Evolutionary conservation across 2,329 filamentous ascomycete genomes (phyloP).

Genomic region (Tricladium varicosporioides): DNA sequence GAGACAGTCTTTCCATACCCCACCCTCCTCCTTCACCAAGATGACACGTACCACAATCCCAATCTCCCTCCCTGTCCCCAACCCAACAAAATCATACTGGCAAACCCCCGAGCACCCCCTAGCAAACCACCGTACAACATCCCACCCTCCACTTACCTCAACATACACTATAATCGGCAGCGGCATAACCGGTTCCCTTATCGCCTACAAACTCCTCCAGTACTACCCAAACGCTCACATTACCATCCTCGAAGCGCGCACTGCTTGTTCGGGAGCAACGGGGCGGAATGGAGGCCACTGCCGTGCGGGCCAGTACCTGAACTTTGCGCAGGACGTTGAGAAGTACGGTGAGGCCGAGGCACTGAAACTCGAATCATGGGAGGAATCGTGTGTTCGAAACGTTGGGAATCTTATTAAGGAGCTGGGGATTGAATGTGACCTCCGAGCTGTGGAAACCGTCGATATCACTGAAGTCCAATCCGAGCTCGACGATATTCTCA

Average conservation of each 20-base stretch:
- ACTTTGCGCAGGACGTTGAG: slow-evolving; percentile 20
- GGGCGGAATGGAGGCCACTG: slow-evolving; percentile 42
- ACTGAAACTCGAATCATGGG: slow-evolving; percentile 12
- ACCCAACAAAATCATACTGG: slow-evolving; percentile 35
- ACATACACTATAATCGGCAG: slow-evolving; percentile 22
- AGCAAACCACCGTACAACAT: slow-evolving; percentile 33
- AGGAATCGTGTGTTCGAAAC: slow-evolving; percentile 44
- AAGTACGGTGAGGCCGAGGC: slow-evolving; percentile 14
- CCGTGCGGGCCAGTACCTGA: slow-evolving; percentile 23
- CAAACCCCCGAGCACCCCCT: slow-evolving; percentile 30
- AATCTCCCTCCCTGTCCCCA: slow-evolving; percentile 33
- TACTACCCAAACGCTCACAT: slow-evolving; percentile 26
- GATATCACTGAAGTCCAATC: slow-evolving; percentile 36
- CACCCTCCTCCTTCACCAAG: background rate
- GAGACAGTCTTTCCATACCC: background rate
- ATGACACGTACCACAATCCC: slow-evolving; percentile 31
- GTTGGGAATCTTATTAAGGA: slow-evolving; percentile 51
- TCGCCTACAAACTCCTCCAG: slow-evolving; percentile 26
- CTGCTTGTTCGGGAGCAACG: slow-evolving; percentile 27
- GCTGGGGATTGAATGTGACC: slow-evolving; percentile 49
- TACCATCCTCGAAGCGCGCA: slow-evolving; percentile 33
- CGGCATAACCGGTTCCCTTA: slow-evolving; percentile 21
- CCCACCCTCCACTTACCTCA: slow-evolving; percentile 10
- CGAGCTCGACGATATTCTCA: slow-evolving; percentile 23
- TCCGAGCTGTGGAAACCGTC: slow-evolving; percentile 29